Base-by-base conservation (phyloP, 345 rosid genomes). In the Pseudoturritis turrita region DNA sequence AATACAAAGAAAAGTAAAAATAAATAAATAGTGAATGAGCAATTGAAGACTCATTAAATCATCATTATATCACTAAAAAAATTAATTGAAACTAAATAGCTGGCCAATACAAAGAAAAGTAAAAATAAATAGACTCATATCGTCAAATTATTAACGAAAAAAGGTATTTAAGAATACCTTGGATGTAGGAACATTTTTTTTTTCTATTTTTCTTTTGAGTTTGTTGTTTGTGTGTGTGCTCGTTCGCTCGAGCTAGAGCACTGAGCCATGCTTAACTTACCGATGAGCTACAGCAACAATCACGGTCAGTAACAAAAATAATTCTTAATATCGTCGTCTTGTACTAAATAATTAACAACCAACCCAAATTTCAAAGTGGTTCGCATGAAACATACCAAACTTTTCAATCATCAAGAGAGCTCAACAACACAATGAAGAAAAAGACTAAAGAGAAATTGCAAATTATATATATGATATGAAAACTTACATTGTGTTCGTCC, bases 401-500 rank as follows among this genome's bases (percentile, higher is more conserved):
- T 13, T 5, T 14, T 2, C 25, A 56, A 23, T 33, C 1, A 22
- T 46, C 3, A 10, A 69, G 10, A 4, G 3, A 33, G 2, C 15
- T 15, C 47, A 36, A 37, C 15, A 28, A n/a, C 18, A 70, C 4
- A 35, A 35, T 10, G 9, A 40, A 21, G 3, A 21, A 29, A 8
- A 35, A 18, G 11, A n/a, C 23, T 18, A 22, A n/a, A 28, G 67
- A 49, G 39, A 63, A 18, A 5, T 10, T n/a, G 15, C 54, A 58
- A 58, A 37, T 56, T 35, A 65, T 63, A 39, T 73, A 73, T 65
- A 10, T n/a, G n/a, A 21, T 74, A 56, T 46, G 49, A 19, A 55
- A 46, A 55, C 68, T 66, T 66, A 58, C 67, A 74, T 29, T 49
- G 44, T 66, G 72, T 66, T 59, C 68, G 18, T 58, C 78, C 73